These are phyloP conservation scores for Coemansia sp. DNA, from an alignment of 192 early-diverging fungal species.

Conservation along the genomic window DNA sequence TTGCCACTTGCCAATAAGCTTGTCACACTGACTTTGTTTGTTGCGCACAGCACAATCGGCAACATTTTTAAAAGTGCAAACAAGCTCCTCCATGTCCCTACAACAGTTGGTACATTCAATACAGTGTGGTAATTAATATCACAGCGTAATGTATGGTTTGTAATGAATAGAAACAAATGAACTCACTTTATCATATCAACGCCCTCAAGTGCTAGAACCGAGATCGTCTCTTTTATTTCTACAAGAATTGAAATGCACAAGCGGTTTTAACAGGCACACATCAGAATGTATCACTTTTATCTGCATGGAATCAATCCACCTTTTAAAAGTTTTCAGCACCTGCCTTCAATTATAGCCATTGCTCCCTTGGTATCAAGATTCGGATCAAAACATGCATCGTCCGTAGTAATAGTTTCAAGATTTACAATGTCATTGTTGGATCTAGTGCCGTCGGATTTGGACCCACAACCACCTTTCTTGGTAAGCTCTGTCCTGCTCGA, in stretches of 20 bases:
- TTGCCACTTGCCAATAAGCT: neutral
- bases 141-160: too few species aligned
- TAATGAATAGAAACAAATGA: too few species aligned
- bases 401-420: neutral
- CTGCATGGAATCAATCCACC: neutral
- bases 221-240: neutral
- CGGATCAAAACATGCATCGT: slow-evolving; percentile 13
- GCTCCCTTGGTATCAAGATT: slow-evolving; percentile 17
- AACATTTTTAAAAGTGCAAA: neutral
- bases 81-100: slow-evolving; percentile 1
- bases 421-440: neutral
- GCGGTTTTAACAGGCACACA: neutral
- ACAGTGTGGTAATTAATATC: too few species aligned
- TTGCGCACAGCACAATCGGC: neutral
- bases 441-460: neutral
- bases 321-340: neutral
- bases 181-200: neutral
- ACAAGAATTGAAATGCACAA: neutral
- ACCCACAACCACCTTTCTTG: neutral
- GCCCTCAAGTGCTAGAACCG: neutral
- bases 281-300: neutral
- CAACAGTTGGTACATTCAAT: neutral
- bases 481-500: neutral
- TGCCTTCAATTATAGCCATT: slow-evolving; percentile 24
- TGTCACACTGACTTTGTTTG: neutral